Conservation (phyloP, 805 yeast species). For the Vanderwaltozyma yarrowii region DNA sequence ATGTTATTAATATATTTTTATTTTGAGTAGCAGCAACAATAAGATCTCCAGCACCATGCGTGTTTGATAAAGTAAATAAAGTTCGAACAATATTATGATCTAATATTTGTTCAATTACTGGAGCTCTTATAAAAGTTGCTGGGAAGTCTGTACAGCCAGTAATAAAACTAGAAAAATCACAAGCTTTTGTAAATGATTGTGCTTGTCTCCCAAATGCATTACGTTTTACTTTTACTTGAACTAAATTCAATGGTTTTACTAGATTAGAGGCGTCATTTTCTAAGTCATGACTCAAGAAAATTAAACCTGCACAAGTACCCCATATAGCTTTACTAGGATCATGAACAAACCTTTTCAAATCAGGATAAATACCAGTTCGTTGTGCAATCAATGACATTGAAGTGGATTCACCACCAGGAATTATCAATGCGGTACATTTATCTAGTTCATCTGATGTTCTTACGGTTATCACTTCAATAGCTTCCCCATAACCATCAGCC, state of each 20-base stretch:
- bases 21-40: constrained; percentile 64
- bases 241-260: constrained; percentile 51
- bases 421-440: constrained; percentile 46
- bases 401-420: constrained; percentile 66
- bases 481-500: constrained; percentile 16
- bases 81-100: constrained; percentile 29
- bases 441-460: constrained; percentile 41
- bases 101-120: constrained; percentile 40
- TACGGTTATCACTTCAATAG: constrained; percentile 35
- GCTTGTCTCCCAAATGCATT: constrained; percentile 75
- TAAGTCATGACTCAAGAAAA: constrained; percentile 35
- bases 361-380: constrained; percentile 46
- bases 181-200: constrained; percentile 45
- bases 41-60: constrained; percentile 22
- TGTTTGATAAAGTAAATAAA: constrained; percentile 29
- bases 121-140: constrained; percentile 63
- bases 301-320: constrained; percentile 86
- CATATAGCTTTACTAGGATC: constrained; percentile 48
- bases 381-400: constrained; percentile 64
- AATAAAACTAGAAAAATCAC: constrained; percentile 37
- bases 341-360: constrained; percentile 40
- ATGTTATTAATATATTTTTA: constrained; percentile 56
- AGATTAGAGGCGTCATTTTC: constrained; percentile 20
- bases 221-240: constrained; percentile 53
- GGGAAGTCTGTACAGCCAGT: constrained; percentile 31